A percentile compares a stretch with the other conserved stretches of the same genome.
phyloP scores from a whole-genome alignment of 2,329 filamentous ascomycete genomes.

The Aspergillus pseudotamarii region DNA sequence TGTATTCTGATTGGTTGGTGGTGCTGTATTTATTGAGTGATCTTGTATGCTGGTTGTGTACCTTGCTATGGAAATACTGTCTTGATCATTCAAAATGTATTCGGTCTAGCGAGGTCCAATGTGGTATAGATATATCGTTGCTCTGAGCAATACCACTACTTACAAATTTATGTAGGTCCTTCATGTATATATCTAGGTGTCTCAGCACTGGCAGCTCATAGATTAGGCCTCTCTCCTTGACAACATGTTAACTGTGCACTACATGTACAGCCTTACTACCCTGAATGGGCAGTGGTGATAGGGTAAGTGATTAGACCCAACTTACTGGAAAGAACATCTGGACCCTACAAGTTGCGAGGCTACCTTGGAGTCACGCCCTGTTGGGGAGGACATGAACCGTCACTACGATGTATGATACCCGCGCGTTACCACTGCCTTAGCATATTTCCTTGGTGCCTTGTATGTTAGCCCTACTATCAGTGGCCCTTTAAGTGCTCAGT shows the following conservation, averaged over 20 bases:
- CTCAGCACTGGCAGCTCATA: background rate
- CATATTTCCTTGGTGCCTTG: background rate
- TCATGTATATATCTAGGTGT: background rate
- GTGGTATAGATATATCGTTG: background rate
- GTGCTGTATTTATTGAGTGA: background rate
- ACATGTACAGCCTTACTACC: background rate
- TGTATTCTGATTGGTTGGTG: background rate
- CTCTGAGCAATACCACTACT: background rate
- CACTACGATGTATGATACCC: background rate
- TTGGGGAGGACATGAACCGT: background rate
- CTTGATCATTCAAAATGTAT: background rate
- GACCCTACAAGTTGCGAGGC: background rate
- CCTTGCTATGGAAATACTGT: background rate
- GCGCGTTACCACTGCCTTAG: background rate
- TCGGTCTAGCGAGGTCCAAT: background rate
- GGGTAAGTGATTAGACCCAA: background rate
- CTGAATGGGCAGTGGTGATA: background rate
- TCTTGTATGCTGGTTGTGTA: background rate
- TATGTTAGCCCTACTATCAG: no score
- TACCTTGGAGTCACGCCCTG: background rate
- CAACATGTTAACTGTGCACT: background rate
- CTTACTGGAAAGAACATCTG: background rate
- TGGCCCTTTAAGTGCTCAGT: no score
- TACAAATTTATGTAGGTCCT: background rate
- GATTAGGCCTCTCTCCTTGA: background rate